These are phyloP conservation scores for Eucalyptus marginata DNA, from an alignment of 345 rosid species.

Conservation along the genomic window DNA sequence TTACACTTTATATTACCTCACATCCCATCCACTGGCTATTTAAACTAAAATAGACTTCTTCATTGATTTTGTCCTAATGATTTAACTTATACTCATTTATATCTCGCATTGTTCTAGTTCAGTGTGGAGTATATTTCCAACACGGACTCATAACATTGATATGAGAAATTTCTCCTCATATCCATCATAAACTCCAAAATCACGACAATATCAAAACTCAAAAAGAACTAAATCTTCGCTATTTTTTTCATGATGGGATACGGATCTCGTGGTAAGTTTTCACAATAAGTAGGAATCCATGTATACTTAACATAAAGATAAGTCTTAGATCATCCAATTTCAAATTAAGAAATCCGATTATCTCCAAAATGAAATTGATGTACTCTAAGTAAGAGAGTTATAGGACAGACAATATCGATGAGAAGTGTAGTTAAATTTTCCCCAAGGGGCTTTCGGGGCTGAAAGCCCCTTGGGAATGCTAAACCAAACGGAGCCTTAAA, in stretches of 20 bases:
- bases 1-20: neutral
- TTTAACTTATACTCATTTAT: neutral
- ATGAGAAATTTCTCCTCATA: neutral
- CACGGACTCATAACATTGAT: too few species aligned
- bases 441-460: too few species aligned
- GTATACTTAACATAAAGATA: neutral
- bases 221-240: neutral
- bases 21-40: neutral
- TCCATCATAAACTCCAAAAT: neutral
- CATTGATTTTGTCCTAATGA: neutral
- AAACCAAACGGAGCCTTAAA: too few species aligned
- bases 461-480: too few species aligned
- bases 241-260: neutral
- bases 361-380: neutral
- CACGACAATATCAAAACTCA: neutral
- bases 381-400: neutral
- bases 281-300: neutral
- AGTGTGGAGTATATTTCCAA: neutral
- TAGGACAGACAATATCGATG: neutral
- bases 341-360: neutral
- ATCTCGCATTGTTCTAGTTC: neutral
- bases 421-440: neutral
- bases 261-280: neutral
- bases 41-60: neutral
- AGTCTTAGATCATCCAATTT: neutral